Evolutionary conservation across 164 flowering plant species (phyloP), one percentile per base, ranked within the genome.

Genomic region (Vitis rotundifolia): DNA sequence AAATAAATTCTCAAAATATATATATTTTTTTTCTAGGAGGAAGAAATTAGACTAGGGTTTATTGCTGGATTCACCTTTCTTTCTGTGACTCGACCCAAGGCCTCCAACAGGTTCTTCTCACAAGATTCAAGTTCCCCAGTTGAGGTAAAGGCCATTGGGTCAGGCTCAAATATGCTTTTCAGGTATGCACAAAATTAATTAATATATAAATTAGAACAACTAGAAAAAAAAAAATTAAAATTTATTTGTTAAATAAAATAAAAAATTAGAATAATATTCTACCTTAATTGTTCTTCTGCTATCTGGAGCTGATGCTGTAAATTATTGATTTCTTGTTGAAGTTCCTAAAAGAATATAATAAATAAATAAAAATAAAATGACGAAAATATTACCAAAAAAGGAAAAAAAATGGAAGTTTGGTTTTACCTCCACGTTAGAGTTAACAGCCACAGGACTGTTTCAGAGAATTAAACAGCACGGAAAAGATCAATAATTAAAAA

Each of bases 271-370:
- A 37, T 37, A 37, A 5, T 44, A 11, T 9, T 11, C 52, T 16
- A 70, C 77, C 80, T 77, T 16, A 73, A 56, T 52, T 80, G 75
- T 62, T 81, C 81, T 55, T 83, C 80, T 1, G 75, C 76, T 53
- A 75, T 52, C 52, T 81, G 79, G 59, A 83, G 74, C 68, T 85
- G 83, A 56, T 79, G 78, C 66, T 78, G 86, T 71, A 72, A 66
- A 29, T 75, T 61, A 70, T 22, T 71, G 50, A 81, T 73, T 71
- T 85, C 85, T 71, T 85, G 86, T 61, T 85, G 85, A 29, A 83
- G 82, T 64, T 83, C 85, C 88, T 83, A 61, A 13, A 60, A 22
- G 26, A 28, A 18, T n/a, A 8, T 19, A 16, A 53, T 1, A 52
- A 50, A 14, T 50, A 61, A 11, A 26, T 3, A 16, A 26, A 9